These are phyloP conservation scores for Hymenoscyphus occultus DNA, from an alignment of 2,329 filamentous ascomycete species.

Conservation along the genomic window DNA sequence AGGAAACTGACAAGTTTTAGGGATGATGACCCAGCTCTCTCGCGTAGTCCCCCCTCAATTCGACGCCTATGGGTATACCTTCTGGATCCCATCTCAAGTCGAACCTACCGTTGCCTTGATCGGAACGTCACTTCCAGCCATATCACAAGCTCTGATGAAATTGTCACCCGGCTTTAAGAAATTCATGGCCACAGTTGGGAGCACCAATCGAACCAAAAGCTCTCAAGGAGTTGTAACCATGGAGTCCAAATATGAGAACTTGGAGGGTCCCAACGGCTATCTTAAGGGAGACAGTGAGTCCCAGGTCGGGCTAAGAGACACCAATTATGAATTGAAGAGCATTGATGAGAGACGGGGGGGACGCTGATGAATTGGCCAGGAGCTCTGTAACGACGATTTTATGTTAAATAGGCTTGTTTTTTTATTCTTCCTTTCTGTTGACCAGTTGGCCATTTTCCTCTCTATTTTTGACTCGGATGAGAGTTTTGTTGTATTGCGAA, in stretches of 20 bases:
- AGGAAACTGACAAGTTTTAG: not conserved
- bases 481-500: not conserved
- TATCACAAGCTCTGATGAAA: slow-evolving; percentile 7
- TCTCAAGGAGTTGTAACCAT: not conserved
- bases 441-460: not conserved
- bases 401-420: not conserved
- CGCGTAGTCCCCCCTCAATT: slow-evolving; percentile 6
- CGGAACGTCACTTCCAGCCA: slow-evolving; percentile 5
- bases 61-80: slow-evolving; percentile 7
- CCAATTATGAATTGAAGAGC: not conserved
- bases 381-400: not conserved
- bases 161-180: not conserved
- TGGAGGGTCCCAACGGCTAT: not conserved
- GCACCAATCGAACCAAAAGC: not conserved
- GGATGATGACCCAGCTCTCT: slow-evolving; percentile 1
- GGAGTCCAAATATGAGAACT: slow-evolving; percentile 5
- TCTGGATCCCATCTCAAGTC: slow-evolving; percentile 9
- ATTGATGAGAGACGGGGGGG: slow-evolving; percentile 3
- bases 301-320: not conserved
- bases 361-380: not conserved
- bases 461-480: not conserved
- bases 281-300: slow-evolving; percentile 2
- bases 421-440: not conserved
- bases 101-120: slow-evolving; percentile 9
- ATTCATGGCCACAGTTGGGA: slow-evolving; percentile 2